Base-by-base conservation (phyloP, 2,329 filamentous ascomycete species). In the Cylindrodendrum hubeiense region DNA sequence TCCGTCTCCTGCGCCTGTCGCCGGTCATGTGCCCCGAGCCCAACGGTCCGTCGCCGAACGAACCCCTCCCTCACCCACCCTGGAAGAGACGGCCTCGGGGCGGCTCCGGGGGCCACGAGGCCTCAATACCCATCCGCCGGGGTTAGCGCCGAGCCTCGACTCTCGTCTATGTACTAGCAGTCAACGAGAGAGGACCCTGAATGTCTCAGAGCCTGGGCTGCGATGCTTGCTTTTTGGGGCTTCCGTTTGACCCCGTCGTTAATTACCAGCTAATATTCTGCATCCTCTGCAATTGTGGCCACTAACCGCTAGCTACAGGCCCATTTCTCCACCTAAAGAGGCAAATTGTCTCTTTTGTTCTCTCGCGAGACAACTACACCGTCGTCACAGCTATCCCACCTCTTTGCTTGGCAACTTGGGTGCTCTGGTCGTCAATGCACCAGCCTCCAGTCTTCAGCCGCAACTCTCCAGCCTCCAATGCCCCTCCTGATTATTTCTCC, bases 331-430 rank as follows among this genome's bases (percentile, higher is more conserved):
- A 68, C 65, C 47, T 47, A 17, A 37, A 43, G 47, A 43, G 55
- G 55, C 30, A 61, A 46, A 43, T 60, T 54, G 37, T 44, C 47
- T 46, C 43, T 41, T 41, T 64, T 73, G 56, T 68, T 67, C 41
- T 63, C 69, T 65, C 63, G 39, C 49, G 70, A 69, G 68, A 71
- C 39, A 71, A 71, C 69, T 66, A 66, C 63, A 51, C 66, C 60
- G 41, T 62, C 67, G 58, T 60, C 46, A 53, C 43, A 64, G 56
- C 49, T 43, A 19, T 55, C 56, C 44, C 53, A 37, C 41, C 53
- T 46, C 22, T 59, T 54, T 66, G 41, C 52, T n/a, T n/a, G n/a
- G n/a, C n/a, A n/a, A n/a, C 52, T 44, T 65, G 49, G 50, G 37
- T 59, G 49, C 50, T 50, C 33, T 50, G 37, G 15, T 28, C 44